A percentile compares a stretch with the other conserved stretches of the same genome.
These are phyloP conservation scores for Euryodendron excelsum DNA, from an alignment of 148 eudicot species.

Conservation along the genomic window DNA sequence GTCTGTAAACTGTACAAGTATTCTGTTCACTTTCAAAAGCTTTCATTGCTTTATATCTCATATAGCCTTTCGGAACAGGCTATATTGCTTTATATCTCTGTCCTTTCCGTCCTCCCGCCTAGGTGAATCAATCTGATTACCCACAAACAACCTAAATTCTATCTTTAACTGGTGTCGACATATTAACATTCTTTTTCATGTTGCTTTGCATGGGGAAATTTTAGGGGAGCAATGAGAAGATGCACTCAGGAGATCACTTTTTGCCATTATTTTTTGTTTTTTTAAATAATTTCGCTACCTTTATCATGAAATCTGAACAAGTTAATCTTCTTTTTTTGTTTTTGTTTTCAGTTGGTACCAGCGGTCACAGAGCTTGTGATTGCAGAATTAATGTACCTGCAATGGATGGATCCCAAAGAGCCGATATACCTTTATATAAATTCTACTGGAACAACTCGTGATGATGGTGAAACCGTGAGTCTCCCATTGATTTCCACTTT, in stretches of 20 bases:
- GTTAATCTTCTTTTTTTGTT: too few species aligned
- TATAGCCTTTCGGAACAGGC: too few species aligned
- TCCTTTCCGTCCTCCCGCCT: too few species aligned
- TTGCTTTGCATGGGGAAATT: neutral
- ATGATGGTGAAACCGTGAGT: slow-evolving; percentile 90
- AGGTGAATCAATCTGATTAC: too few species aligned
- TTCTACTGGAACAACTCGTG: slow-evolving; percentile 86
- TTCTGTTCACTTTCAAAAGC: neutral
- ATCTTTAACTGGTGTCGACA: neutral
- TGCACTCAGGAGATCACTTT: neutral
- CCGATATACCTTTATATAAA: slow-evolving; percentile 83
- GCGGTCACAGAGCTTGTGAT: slow-evolving; percentile 85
- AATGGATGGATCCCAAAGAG: slow-evolving; percentile 75
- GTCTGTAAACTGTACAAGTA: neutral
- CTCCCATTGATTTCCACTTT: neutral
- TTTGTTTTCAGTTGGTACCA: slow-evolving; percentile 77
- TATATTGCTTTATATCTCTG: neutral
- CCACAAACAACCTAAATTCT: neutral
- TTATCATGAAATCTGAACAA: neutral
- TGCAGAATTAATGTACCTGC: slow-evolving; percentile 83
- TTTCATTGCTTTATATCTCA: too few species aligned
- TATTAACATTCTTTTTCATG: neutral
- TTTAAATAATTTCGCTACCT: too few species aligned
- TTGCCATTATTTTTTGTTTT: too few species aligned
- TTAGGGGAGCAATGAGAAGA: neutral